Base-by-base conservation (phyloP, 768 basidiomycete genomes). In the Vararia minispora region DNA sequence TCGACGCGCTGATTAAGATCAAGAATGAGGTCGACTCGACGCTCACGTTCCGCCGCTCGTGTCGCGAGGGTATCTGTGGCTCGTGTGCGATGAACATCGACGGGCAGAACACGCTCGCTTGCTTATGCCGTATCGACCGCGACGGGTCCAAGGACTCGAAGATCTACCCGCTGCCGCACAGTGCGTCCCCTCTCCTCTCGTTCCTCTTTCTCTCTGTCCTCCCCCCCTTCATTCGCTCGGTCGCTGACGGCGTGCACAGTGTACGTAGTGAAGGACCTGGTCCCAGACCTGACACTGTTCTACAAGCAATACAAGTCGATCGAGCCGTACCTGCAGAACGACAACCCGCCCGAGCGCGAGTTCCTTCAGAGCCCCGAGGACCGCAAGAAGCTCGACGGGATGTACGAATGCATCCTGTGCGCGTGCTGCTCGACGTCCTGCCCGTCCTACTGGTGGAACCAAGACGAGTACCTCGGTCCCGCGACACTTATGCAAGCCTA, bases 301-400 rank as follows among this genome's bases (percentile, higher is more conserved):
- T 92, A 91, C 79, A 97, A 98, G 61, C 95, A 99, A 59, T 98
- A 99, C 84, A 98, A 98, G 65, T 92, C 91, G 13, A 94, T 99
- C 60, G 80, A 99, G 59, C 94, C 94, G 4, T 98, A 79, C 69
- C 72, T 97, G 26, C 81, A 94, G 69, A 91, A 90, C 61, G 83
- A 90, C 59, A 88, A 85, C 59, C 82, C 82, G 0, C 91, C 91
- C 2, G 85, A 69, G 47, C 62, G 77, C 44, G 94, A 99, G 63
- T 81, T 77, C 70, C 66, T 94, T 38, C 95, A 98, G 62, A 83
- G 87, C 9, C 75, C 62, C 18, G 92, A 88, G 51, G 90, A 99
- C 56, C 77, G 94, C 54, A 78, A 76, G 70, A 98, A 97, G 63
- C 79, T 99, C 13, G 94, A 77, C 51, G 75, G 74, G 34, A 76